phyloP scores from a whole-genome alignment of 768 basidiomycete genomes.

The Pholiota conissans region DNA sequence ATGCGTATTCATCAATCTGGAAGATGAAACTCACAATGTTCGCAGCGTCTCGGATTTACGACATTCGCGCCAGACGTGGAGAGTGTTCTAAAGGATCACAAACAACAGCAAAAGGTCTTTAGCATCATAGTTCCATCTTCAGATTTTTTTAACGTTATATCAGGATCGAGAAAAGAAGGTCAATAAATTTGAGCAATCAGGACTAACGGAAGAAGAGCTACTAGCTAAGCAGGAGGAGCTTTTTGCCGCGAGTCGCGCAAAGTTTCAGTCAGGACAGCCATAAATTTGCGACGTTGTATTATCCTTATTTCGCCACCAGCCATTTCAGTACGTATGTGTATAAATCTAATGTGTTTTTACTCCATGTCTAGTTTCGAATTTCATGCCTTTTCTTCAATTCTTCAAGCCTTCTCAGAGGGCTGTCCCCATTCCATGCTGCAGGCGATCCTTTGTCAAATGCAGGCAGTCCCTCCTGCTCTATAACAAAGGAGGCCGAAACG shows the following conservation, averaged over 20 bases:
- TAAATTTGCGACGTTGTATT: constrained; percentile 15
- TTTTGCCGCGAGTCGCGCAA: constrained; percentile 89
- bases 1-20: not conserved
- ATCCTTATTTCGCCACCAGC: constrained; percentile 27
- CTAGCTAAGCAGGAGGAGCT: constrained; percentile 84
- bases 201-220: constrained; percentile 89
- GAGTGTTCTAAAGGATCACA: constrained; percentile 93
- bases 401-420: constrained; percentile 56
- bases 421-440: constrained; percentile 72
- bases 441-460: constrained; percentile 33
- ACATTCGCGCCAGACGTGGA: constrained; percentile 88
- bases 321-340: constrained; percentile 32
- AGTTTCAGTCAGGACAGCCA: constrained; percentile 36
- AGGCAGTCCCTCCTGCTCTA: constrained; percentile 84
- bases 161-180: constrained; percentile 92
- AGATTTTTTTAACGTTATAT: constrained; percentile 5
- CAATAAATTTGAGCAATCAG: constrained; percentile 85
- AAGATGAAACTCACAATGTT: constrained; percentile 7
- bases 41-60: constrained; percentile 89
- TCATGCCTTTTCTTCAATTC: constrained; percentile 42
- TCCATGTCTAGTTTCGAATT: constrained; percentile 21
- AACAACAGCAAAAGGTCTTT: constrained; percentile 89
- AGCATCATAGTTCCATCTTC: constrained; percentile 3
- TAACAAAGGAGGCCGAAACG: constrained; percentile 78
- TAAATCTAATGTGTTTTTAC: constrained; percentile 33